phyloP scores from a whole-genome alignment of 2,329 filamentous ascomycete species.

The Sporothrix humicola region DNA sequence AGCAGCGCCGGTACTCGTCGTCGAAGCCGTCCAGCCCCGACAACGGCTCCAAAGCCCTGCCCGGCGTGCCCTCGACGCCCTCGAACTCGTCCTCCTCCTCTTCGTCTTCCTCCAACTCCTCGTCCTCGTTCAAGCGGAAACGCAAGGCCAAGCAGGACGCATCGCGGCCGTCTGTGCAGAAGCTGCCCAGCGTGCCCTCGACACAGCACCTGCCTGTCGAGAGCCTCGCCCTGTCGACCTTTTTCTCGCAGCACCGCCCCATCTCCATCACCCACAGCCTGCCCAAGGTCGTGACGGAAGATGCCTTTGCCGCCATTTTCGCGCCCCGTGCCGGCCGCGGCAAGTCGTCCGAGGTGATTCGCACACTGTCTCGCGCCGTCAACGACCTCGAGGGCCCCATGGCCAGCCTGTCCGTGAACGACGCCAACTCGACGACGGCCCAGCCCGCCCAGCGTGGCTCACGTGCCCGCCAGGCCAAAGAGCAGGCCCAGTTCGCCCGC shows the following conservation, averaged over 20 bases:
- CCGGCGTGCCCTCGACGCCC: slow-evolving; percentile 57
- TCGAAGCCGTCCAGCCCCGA: slow-evolving; percentile 68
- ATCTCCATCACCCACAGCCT: slow-evolving; percentile 86
- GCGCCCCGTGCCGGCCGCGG: slow-evolving; percentile 54
- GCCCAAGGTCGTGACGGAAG: slow-evolving; percentile 71
- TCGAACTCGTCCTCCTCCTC: slow-evolving; percentile 42
- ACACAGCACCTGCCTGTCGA: slow-evolving; percentile 73
- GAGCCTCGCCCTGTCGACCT: slow-evolving; percentile 81
- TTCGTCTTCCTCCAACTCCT: slow-evolving; percentile 29
- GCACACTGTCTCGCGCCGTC: slow-evolving; percentile 67
- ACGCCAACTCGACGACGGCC: slow-evolving; percentile 48
- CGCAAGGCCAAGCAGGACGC: slow-evolving; percentile 60
- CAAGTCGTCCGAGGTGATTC: slow-evolving; percentile 66
- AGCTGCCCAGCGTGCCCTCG: slow-evolving; percentile 75
- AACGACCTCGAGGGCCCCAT: slow-evolving; percentile 65
- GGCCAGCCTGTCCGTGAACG: slow-evolving; percentile 55
- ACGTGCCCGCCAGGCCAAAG: slow-evolving; percentile 41
- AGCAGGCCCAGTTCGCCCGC: slow-evolving; percentile 30
- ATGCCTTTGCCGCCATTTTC: slow-evolving; percentile 86
- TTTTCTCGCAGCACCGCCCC: slow-evolving; percentile 95
- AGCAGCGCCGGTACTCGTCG: slow-evolving; percentile 64
- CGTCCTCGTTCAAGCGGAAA: slow-evolving; percentile 57
- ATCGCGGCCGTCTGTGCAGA: slow-evolving; percentile 50
- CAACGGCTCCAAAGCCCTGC: slow-evolving; percentile 59
- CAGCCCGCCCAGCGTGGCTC: slow-evolving; percentile 13